Base-by-base conservation (phyloP, 805 yeast genomes). In the Yamadazyma sp. region DNA sequence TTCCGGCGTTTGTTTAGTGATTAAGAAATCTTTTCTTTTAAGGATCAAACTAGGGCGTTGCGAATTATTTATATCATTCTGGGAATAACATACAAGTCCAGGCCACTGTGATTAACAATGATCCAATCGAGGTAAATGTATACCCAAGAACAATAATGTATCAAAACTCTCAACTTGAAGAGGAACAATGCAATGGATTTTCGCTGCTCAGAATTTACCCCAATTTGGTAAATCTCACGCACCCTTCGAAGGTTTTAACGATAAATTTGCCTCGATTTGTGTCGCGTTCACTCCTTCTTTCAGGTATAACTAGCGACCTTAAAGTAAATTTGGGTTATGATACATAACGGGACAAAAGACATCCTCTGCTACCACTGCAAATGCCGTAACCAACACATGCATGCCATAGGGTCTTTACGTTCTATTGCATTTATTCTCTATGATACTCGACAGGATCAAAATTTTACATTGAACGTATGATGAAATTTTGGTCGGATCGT, bases 181-280 rank as follows among this genome's bases (percentile, higher is more conserved):
- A 13, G 18, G n/a, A 33, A 33, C 36, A 33, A 33, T 33, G 17
- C 19, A 32, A 17, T 15, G 18, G 28, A 7, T 23, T 32, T 33
- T 33, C 36, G 29, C 36, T 25, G 23, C 36, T 23, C n/a, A 4
- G 36, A 25, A 17, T 33, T 25, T 17, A 16, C 17, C 36, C 36
- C 28, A 22, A 15, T 22, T 3, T 14, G 23, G 35, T 30, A 30
- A 30, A 30, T 30, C 25, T 20, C 22, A 30, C 22, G 33, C n/a
- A n/a, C 20, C 33, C 21, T 13, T 15, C 23, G 27, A 16, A 22
- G 19, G 28, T 14, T 23, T 22, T 22, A 22, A n/a, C 28, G 35
- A 32, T 22, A 14, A 23, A n/a, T 32, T 32, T 32, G 35, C 28
- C 35, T n/a, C 21, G 15, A 22, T 32, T 22, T 16, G 11, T 20